phyloP scores from a whole-genome alignment of 2,329 filamentous ascomycete species.

The Drechslera avenae region DNA sequence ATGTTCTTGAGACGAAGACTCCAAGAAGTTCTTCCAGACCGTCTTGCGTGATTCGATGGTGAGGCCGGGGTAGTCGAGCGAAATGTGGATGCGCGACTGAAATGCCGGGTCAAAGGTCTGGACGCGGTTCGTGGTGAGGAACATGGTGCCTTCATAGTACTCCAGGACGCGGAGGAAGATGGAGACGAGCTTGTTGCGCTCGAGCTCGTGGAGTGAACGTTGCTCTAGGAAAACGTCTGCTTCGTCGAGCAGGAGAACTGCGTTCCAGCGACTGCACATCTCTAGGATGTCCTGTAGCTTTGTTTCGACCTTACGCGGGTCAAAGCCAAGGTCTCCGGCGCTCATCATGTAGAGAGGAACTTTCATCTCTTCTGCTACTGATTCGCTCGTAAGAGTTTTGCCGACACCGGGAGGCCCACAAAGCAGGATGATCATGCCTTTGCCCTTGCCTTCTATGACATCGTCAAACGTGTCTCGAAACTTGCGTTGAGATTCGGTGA shows the following conservation, averaged over 20 bases:
- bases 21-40: constrained; percentile 45
- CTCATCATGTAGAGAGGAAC: constrained; percentile 69
- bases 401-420: constrained; percentile 37
- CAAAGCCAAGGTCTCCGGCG: constrained; percentile 73
- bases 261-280: constrained; percentile 70
- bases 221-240: constrained; percentile 61
- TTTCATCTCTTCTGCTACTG: constrained; percentile 27
- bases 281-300: constrained; percentile 83
- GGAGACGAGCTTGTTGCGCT: constrained; percentile 48
- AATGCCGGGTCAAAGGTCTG: constrained; percentile 41
- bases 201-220: constrained; percentile 46
- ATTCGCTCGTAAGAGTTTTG: constrained; percentile 32
- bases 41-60: constrained; percentile 42
- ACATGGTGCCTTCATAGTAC: constrained; percentile 44
- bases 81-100: constrained; percentile 41
- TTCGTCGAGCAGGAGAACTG: constrained; percentile 74
- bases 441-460: constrained; percentile 57
- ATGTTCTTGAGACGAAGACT: constrained; percentile 33
- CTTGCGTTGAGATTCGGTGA: constrained; percentile 73
- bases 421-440: constrained; percentile 36
- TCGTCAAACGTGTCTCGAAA: constrained; percentile 25
- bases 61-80: constrained; percentile 36
- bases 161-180: constrained; percentile 45
- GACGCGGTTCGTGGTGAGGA: constrained; percentile 45
- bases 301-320: constrained; percentile 61